phyloP scores from a whole-genome alignment of 805 yeast genomes.

The Yamadazyma nakazawae region DNA sequence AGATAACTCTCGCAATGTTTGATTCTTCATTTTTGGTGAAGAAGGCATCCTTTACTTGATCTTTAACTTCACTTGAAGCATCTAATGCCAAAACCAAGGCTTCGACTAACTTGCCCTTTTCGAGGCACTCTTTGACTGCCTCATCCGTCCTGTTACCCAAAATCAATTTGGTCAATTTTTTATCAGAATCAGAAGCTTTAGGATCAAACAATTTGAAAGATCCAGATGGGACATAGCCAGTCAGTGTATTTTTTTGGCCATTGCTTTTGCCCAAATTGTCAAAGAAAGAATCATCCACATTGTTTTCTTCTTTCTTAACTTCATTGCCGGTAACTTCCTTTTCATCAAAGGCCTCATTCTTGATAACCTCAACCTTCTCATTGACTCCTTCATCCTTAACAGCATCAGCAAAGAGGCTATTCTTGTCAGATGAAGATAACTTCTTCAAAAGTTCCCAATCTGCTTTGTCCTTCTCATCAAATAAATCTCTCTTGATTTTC shows the following conservation, averaged over 20 bases:
- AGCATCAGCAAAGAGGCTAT: constrained; percentile 41
- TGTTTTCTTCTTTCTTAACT: constrained; percentile 16
- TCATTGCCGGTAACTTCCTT: constrained; percentile 10
- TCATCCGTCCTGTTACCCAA: constrained; percentile 58
- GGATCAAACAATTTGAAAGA: constrained; percentile 40
- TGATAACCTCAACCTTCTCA: constrained; percentile 5
- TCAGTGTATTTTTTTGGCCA: constrained; percentile 5
- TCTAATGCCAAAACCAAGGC: constrained; percentile 79
- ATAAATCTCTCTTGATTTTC: constrained; percentile 40
- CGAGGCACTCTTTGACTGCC: constrained; percentile 68
- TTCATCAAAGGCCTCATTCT: constrained; percentile 5
- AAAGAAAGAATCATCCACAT: constrained; percentile 23
- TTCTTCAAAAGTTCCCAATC: constrained; percentile 68
- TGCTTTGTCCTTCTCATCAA: constrained; percentile 40
- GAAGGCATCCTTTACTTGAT: constrained; percentile 68
- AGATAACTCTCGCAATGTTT: constrained; percentile 70
- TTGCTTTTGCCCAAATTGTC: constrained; percentile 31
- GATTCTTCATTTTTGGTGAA: constrained; percentile 54
- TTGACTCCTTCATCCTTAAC: constrained; percentile 17
- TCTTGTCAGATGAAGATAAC: constrained; percentile 49
- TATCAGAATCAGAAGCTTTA: constrained; percentile 40
- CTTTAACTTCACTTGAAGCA: constrained; percentile 56
- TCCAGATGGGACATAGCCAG: constrained; percentile 49
- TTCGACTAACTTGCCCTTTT: constrained; percentile 63
- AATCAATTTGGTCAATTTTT: constrained; percentile 37